Conservation (phyloP, 2,329 filamentous ascomycete genomes). For the Leptographium galeiforme region DNA sequence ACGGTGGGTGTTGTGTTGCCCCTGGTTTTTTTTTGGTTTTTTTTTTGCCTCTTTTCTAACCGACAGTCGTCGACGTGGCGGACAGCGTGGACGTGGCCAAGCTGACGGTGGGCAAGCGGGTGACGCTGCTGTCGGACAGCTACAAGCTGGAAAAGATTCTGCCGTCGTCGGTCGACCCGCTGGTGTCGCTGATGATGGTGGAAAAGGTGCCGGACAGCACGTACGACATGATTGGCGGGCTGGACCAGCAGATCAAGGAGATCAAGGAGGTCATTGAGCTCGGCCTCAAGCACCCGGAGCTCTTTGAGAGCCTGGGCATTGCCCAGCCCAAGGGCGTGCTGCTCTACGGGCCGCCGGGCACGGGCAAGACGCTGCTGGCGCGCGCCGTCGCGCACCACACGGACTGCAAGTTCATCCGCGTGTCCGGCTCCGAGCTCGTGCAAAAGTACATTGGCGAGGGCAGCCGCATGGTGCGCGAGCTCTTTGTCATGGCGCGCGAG, state of each 20-base stretch:
- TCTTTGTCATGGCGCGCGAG: constrained; percentile 98
- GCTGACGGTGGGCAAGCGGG: constrained; percentile 93
- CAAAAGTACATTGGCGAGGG: constrained; percentile 99
- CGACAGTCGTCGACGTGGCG: constrained; percentile 80
- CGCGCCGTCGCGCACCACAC: constrained; percentile 96
- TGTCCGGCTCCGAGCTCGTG: constrained; percentile 89
- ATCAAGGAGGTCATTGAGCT: constrained; percentile 99
- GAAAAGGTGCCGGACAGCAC: constrained; percentile 99
- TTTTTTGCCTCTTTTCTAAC: constrained; percentile 7
- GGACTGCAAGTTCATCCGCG: constrained; percentile 97
- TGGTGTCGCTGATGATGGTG: constrained; percentile 99
- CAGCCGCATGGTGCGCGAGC: constrained; percentile 93
- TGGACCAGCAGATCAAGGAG: constrained; percentile 99
- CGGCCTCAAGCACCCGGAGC: constrained; percentile 92
- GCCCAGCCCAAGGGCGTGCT: constrained; percentile 96
- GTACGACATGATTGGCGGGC: constrained; percentile 98
- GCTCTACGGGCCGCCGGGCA: constrained; percentile 91
- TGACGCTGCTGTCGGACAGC: constrained; percentile 88
- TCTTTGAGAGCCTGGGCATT: constrained; percentile 98
- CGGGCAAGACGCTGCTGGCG: constrained; percentile 89
- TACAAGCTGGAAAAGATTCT: constrained; percentile 99
- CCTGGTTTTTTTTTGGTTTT: no score
- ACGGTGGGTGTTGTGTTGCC: constrained; percentile 44
- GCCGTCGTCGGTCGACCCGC: constrained; percentile 91
- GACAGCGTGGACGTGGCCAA: constrained; percentile 91